Evolutionary conservation across 108 stramenopile species (phyloP), one percentile per base, ranked within the genome.

Genomic region (Skeletonema tropicum): DNA sequence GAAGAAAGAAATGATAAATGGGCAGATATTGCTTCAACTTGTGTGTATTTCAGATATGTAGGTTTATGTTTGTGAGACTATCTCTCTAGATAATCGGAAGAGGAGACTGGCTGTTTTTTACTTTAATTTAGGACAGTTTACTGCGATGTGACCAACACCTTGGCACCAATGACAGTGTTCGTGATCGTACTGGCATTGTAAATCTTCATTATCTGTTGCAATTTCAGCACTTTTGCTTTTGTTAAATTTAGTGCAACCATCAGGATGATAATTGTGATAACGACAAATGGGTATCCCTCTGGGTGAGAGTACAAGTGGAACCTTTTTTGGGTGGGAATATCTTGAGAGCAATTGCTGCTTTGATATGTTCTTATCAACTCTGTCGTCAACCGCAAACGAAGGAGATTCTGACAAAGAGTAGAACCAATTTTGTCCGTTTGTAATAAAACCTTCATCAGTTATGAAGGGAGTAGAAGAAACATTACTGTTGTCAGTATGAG

Each of bases 191-290:
- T 71, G 76, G 72, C 94, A 95, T 11, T 58, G 61, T 33, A 33
- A 42, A 41, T 71, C 72, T 25, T 55, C 52, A 1, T n/a, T 14
- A 5, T 49, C 17, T 19, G 48, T 2, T 39, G 11, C 10, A 39
- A 11, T 39, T 10, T 0, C 21, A 55, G 52, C 25, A 55, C 23
- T 23, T 55, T 55, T 55, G 21, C 52, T 55, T 64, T 66, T 73
- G 29, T 21, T 13, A 23, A 29, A 67, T 80, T 21, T 69, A 32
- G 70, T 77, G 80, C 79, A 81, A 67, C 91, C 93, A 23, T 88
- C 80, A 26, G 69, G 66, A 78, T 90, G 83, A 70, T 95, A 95
- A 66, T 95, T 95, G 83, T 95, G 88, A 62, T 88, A 95, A 13
- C 94, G 85, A 70, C 94, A 95, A 42, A 95, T 92, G 29, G 91